A percentile compares a stretch with the other conserved stretches of the same genome.
These are phyloP conservation scores for Candida namnaoensis DNA, from an alignment of 805 yeast genomes.

Conservation along the genomic window DNA sequence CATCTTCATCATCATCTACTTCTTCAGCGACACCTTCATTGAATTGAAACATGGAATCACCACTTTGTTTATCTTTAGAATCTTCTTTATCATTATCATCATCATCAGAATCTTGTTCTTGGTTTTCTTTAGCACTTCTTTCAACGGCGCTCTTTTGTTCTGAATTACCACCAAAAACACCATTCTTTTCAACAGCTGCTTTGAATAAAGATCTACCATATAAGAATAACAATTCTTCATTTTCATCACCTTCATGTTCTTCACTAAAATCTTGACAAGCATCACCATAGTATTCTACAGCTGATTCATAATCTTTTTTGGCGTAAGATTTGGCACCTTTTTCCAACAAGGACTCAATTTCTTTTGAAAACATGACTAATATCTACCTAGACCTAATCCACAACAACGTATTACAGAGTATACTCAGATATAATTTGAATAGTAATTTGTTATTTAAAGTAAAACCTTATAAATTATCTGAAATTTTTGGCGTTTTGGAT, in stretches of 20 bases:
- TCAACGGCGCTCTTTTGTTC: slow-evolving; percentile 8
- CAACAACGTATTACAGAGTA: too few species aligned
- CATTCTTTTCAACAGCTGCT: slow-evolving; percentile 65
- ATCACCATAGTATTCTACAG: slow-evolving; percentile 61
- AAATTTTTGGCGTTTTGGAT: too few species aligned
- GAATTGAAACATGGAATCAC: slow-evolving; percentile 20
- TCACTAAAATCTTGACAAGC: slow-evolving; percentile 55
- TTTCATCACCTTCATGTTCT: slow-evolving; percentile 50
- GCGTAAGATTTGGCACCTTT: slow-evolving; percentile 63
- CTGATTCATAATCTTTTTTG: slow-evolving; percentile 53
- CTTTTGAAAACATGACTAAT: background rate
- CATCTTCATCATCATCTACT: slow-evolving; percentile 14
- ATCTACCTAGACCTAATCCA: background rate
- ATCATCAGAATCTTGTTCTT: slow-evolving; percentile 18
- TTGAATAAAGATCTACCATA: slow-evolving; percentile 80
- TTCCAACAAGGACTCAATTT: slow-evolving; percentile 32
- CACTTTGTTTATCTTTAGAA: slow-evolving; percentile 7
- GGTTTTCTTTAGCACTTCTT: slow-evolving; percentile 16
- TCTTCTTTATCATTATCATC: slow-evolving; percentile 15
- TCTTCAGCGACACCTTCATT: slow-evolving; percentile 30
- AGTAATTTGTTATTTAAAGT: too few species aligned
- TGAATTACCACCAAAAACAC: slow-evolving; percentile 54
- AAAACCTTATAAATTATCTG: too few species aligned
- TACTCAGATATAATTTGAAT: too few species aligned
- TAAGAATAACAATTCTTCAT: slow-evolving; percentile 60